Conservation (phyloP, 352 stramenopile species). For the Blastocystis sp. region DNA sequence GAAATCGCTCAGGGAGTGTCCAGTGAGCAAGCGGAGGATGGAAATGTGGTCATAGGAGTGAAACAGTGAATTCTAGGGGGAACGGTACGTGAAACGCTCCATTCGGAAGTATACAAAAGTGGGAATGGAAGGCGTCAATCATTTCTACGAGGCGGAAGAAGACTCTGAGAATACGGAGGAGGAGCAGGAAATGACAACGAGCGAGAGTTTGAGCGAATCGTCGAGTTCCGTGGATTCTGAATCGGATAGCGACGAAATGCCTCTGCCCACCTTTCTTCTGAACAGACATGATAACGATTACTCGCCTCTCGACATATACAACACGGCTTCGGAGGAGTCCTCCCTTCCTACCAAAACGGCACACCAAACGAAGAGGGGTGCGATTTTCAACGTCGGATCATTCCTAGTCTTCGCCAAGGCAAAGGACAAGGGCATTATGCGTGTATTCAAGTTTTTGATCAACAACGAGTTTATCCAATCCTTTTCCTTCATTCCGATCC, state of each 20-base stretch:
- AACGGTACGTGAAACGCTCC: conserved; percentile 12
- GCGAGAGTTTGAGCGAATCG: too few species aligned
- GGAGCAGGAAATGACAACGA: neutral
- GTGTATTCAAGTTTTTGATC: conserved; percentile 9
- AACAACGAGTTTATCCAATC: conserved; percentile 61
- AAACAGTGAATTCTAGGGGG: conserved; percentile 1
- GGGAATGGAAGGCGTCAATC: neutral
- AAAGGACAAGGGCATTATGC: conserved; percentile 38
- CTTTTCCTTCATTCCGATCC: conserved; percentile 40
- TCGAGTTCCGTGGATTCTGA: neutral
- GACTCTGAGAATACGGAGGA: neutral
- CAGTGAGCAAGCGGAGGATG: neutral
- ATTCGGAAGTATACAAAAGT: conserved; percentile 26
- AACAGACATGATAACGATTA: neutral
- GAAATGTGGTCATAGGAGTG: neutral
- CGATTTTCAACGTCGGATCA: neutral
- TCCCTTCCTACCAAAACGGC: neutral
- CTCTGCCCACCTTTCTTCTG: conserved; percentile 25
- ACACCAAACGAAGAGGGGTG: conserved; percentile 39
- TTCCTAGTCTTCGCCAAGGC: conserved; percentile 40
- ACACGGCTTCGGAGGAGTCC: neutral
- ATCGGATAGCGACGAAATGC: conserved; percentile 38
- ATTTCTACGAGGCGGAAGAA: conserved; percentile 21
- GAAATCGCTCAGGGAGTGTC: neutral
- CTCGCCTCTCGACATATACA: neutral